These are phyloP conservation scores for Mycena crocata DNA, from an alignment of 768 basidiomycete species.

Conservation along the genomic window DNA sequence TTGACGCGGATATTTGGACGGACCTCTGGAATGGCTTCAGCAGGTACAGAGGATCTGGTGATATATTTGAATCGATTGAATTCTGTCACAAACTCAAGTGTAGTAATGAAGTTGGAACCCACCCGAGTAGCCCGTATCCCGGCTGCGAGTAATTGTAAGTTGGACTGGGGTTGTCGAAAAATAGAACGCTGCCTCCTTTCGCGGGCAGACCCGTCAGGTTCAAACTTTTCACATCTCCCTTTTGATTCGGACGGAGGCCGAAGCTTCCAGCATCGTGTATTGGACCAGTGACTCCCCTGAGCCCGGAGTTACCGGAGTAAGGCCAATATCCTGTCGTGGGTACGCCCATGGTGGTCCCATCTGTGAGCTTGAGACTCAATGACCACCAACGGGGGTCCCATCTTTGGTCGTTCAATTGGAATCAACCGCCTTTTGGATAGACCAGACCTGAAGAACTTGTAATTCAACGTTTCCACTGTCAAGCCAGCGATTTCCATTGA, in stretches of 20 bases:
- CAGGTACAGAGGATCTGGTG: constrained; percentile 39
- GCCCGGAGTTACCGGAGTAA: constrained; percentile 44
- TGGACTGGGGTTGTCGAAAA: constrained; percentile 48
- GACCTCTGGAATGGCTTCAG: constrained; percentile 40
- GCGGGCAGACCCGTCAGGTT: constrained; percentile 35
- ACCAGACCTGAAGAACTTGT: constrained; percentile 37
- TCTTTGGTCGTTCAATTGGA: constrained; percentile 24
- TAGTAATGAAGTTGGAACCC: too few relatives aligned
- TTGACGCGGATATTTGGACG: constrained; percentile 37
- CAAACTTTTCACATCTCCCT: constrained; percentile 30
- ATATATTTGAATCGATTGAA: neutral
- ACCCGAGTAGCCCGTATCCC: constrained; percentile 44
- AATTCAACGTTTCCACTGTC: constrained; percentile 38
- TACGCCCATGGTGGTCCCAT: constrained; percentile 43
- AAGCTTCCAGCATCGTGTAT: constrained; percentile 42
- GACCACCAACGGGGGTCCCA: constrained; percentile 51
- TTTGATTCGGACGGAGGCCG: constrained; percentile 35
- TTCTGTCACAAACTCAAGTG: neutral
- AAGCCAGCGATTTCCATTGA: constrained; percentile 42
- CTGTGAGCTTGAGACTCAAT: constrained; percentile 41
- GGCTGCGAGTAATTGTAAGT: constrained; percentile 44
- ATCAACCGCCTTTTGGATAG: neutral
- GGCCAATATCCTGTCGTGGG: constrained; percentile 49
- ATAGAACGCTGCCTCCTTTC: constrained; percentile 38
- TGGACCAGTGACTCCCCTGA: constrained; percentile 40